Base-by-base conservation (phyloP, 2,329 filamentous ascomycete genomes). In the Hypoxylon sp. region DNA sequence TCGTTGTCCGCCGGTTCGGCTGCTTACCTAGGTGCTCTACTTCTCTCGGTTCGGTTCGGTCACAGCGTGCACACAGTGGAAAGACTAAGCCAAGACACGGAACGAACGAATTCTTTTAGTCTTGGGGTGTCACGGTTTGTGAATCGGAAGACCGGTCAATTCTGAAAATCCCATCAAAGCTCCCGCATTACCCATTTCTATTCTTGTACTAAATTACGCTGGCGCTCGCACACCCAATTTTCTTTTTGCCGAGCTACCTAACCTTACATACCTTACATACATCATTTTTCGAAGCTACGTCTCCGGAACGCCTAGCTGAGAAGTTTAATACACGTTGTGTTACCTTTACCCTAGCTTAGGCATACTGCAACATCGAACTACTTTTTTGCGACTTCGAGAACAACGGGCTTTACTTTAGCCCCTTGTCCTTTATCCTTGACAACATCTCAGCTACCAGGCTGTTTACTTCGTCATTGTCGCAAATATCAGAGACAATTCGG, bases 331-430 rank as follows among this genome's bases (percentile, higher is more conserved):
- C 54, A 52, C 52, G 50, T 46, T 56, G 61, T 67, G 33, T 37
- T 66, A 42, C 47, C 42, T 63, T 67, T 65, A 59, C 50, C 31
- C 14, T 26, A 50, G 5, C 37, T 39, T 62, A 72, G 68, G 65
- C 57, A 56, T 44, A 53, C 64, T 72, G 70, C 74, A 73, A 76
- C 73, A 73, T 72, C 73, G 58, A 71, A 56, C 31, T 59, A 55
- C 57, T 31, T 24, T 59, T 71, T 72, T 72, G 74, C 75, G 70
- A 73, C 71, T 73, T 76, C 74, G 74, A 76, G 73, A 74, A 75
- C 75, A 75, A 74, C 70, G 70, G 37, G 53, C 70, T 73, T 75
- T 73, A 64, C 69, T 63, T 63, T 52, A 19, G 53, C 52, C 71
- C 71, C 71, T 69, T 70, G 64, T 66, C 63, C 33, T 31, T 53